Conservation (phyloP, 169 alveolate genomes). For the Eimeria sp. region DNA sequence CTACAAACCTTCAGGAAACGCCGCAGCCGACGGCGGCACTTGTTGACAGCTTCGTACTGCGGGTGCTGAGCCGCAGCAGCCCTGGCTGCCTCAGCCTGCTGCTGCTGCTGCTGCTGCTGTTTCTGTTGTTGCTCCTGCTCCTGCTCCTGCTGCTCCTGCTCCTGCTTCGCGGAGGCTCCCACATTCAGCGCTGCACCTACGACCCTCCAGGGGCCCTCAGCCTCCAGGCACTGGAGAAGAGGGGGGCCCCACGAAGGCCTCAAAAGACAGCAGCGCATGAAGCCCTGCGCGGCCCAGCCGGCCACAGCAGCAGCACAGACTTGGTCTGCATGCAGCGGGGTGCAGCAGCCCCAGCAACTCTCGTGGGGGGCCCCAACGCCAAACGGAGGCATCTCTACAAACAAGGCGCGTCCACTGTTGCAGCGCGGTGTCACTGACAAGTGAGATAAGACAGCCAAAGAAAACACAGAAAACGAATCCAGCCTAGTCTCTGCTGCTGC, state of each 20-base stretch:
- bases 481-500: neutral
- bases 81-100: constrained; percentile 6
- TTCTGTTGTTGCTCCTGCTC: neutral
- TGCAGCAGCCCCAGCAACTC: constrained; percentile 67
- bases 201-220: constrained; percentile 69
- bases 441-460: constrained; percentile 32
- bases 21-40: constrained; percentile 13
- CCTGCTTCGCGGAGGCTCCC: constrained; percentile 6
- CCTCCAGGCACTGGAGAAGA: constrained; percentile 7
- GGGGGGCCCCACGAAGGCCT: neutral
- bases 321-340: neutral
- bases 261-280: constrained; percentile 52
- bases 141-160: neutral
- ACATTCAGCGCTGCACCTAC: constrained; percentile 54
- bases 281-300: constrained; percentile 37
- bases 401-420: neutral
- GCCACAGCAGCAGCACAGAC: constrained; percentile 12
- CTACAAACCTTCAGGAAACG: constrained; percentile 16
- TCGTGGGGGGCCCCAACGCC: constrained; percentile 45
- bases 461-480: constrained; percentile 4
- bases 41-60: constrained; percentile 30
- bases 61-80: constrained; percentile 54
- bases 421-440: constrained; percentile 61
- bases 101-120: neutral
- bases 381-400: constrained; percentile 20